Percentiles rank a stretch among this genome's conserved stretches.
Conservation (phyloP, 768 basidiomycete species). For the Antrodiella citrinella region DNA sequence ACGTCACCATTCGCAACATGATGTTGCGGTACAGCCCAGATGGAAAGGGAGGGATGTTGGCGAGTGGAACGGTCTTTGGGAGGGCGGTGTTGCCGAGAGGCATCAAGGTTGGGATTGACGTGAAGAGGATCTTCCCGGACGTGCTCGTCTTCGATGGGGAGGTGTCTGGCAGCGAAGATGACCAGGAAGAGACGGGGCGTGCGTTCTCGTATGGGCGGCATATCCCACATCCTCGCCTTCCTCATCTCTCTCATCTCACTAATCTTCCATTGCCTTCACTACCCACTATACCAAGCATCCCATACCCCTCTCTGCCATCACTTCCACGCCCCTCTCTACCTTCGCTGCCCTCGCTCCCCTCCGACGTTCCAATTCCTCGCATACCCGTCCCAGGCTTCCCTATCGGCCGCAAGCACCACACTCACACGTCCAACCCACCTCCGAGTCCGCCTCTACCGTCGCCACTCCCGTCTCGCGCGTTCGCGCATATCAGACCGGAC, state of each 20-base stretch:
- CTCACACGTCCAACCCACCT: conserved; percentile 12
- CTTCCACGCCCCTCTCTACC: not conserved
- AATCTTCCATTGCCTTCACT: not conserved
- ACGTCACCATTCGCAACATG: conserved; percentile 75
- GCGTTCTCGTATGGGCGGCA: not conserved
- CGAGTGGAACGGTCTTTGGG: conserved; percentile 63
- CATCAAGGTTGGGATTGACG: conserved; percentile 56
- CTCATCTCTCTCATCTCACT: not conserved
- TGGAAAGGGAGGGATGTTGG: conserved; percentile 38
- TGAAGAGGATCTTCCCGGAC: conserved; percentile 64
- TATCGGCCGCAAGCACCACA: not conserved
- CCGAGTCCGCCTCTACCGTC: conserved; percentile 48
- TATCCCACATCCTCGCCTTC: not conserved
- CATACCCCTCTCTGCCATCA: not conserved
- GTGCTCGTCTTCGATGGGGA: conserved; percentile 69
- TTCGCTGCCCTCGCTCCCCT: not conserved
- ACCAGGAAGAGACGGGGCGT: not conserved
- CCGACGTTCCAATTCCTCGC: not conserved
- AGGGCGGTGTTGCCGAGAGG: conserved; percentile 61
- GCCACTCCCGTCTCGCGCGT: conserved; percentile 65
- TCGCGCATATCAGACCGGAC: conserved; percentile 65
- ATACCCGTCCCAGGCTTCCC: not conserved
- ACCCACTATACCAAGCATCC: not conserved
- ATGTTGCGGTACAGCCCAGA: conserved; percentile 30
- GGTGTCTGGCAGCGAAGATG: not conserved